These are phyloP conservation scores for Somion occarium DNA, from an alignment of 1,284 basidiomycete species.

Conservation along the genomic window DNA sequence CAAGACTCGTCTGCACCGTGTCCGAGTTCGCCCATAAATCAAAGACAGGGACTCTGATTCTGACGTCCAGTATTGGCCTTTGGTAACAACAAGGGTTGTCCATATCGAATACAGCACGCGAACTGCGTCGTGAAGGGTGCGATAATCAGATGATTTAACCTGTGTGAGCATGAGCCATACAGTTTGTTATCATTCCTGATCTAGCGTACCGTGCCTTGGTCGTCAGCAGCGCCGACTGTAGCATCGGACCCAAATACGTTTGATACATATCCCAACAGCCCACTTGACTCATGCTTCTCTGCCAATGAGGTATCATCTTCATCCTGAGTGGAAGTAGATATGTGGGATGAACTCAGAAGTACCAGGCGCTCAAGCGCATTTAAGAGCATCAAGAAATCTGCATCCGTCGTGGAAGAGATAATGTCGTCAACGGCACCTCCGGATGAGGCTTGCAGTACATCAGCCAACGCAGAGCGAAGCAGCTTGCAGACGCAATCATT, in stretches of 20 bases:
- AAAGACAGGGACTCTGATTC: constrained; percentile 63
- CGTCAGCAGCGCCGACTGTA: constrained; percentile 38
- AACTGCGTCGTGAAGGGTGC: constrained; percentile 67
- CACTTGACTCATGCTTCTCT: constrained; percentile 59
- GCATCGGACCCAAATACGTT: constrained; percentile 72
- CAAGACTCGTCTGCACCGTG: constrained; percentile 71
- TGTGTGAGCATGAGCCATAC: constrained; percentile 21
- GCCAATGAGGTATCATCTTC: constrained; percentile 52
- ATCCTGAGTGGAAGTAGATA: constrained; percentile 40
- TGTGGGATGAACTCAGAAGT: constrained; percentile 56
- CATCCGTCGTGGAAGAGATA: constrained; percentile 61
- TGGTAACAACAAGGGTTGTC: constrained; percentile 52
- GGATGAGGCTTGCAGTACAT: constrained; percentile 44
- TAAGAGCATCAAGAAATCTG: constrained; percentile 80
- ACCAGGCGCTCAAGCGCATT: constrained; percentile 81
- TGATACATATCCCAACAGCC: constrained; percentile 78
- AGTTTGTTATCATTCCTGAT: constrained; percentile 4
- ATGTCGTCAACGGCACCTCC: constrained; percentile 33
- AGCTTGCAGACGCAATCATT: constrained; percentile 81
- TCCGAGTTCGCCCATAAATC: constrained; percentile 60
- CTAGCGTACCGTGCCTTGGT: constrained; percentile 52
- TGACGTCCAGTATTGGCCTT: constrained; percentile 41
- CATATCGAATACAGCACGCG: constrained; percentile 67
- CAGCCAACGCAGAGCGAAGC: constrained; percentile 53
- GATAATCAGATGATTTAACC: constrained; percentile 67